A percentile compares a stretch with the other conserved stretches of the same genome.
phyloP scores from a whole-genome alignment of 2,329 filamentous ascomycete genomes.

The Coccinonectria pachysandricola region DNA sequence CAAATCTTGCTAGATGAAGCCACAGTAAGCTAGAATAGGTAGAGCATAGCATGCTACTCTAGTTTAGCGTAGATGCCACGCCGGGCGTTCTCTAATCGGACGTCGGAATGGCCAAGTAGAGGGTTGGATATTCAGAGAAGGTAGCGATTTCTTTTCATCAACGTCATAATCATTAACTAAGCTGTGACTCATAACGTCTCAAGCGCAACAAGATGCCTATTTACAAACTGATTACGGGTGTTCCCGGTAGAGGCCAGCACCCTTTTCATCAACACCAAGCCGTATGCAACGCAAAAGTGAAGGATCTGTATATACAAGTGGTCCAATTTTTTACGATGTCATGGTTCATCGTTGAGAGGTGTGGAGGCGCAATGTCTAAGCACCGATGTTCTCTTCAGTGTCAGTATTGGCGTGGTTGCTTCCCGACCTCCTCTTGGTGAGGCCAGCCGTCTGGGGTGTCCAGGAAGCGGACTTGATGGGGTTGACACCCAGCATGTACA shows the following conservation, averaged over 20 bases:
- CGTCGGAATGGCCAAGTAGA: background rate
- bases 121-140: background rate
- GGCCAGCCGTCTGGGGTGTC: slow-evolving; percentile 5
- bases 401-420: background rate
- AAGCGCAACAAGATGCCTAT: too few species aligned
- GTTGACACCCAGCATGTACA: slow-evolving; percentile 51
- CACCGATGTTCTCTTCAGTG: background rate
- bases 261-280: too few species aligned
- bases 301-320: too few species aligned
- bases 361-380: too few species aligned
- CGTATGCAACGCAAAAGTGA: too few species aligned
- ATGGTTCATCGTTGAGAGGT: too few species aligned
- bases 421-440: background rate
- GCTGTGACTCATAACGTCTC: too few species aligned
- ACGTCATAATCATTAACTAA: too few species aligned
- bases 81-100: slow-evolving; percentile 1
- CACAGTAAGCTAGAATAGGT: background rate
- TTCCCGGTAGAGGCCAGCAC: too few species aligned
- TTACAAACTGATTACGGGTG: too few species aligned
- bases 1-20: slow-evolving; percentile 1
- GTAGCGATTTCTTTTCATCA: background rate
- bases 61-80: slow-evolving; percentile 1
- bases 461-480: slow-evolving; percentile 33
- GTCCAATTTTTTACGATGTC: too few species aligned
- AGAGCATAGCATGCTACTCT: slow-evolving; percentile 1